Evolutionary conservation across 1,139 yeast species (phyloP).

Genomic region (Geotrichum klebahnii): DNA sequence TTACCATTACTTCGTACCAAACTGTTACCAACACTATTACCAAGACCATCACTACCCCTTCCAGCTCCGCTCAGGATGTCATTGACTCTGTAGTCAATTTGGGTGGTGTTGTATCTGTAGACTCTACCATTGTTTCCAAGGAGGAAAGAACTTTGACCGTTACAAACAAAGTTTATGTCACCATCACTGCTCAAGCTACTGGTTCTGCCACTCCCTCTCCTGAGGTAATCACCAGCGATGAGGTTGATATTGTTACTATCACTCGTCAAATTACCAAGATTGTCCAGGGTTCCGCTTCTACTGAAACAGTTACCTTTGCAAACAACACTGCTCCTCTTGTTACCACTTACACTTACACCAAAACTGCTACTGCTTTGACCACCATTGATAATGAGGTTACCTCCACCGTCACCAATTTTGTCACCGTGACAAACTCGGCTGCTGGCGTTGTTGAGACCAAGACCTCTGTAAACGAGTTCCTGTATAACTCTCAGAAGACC

Average conservation of each 20-base stretch:
- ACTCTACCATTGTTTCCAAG: conserved; percentile 8
- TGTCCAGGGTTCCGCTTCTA: not conserved
- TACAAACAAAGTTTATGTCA: conserved; percentile 9
- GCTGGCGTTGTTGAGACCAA: conserved; percentile 6
- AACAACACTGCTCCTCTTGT: conserved; percentile 5
- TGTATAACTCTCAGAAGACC: conserved; percentile 10
- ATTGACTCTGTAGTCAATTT: conserved; percentile 11
- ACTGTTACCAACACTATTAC: conserved; percentile 13
- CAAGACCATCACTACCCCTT: conserved; percentile 12
- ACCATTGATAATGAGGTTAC: conserved; percentile 6
- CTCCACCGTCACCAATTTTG: conserved; percentile 13
- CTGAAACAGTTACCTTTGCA: conserved; percentile 1
- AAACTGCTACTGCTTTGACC: conserved; percentile 6
- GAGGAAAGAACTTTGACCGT: conserved; percentile 9
- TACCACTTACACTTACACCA: conserved; percentile 3
- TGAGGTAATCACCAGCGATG: conserved; percentile 7
- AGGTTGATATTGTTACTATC: conserved; percentile 15
- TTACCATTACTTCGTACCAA: conserved; percentile 4
- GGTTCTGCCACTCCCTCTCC: conserved; percentile 6
- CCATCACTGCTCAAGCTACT: conserved; percentile 5
- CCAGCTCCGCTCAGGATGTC: conserved; percentile 7
- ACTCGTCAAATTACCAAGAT: conserved; percentile 6
- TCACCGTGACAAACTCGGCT: conserved; percentile 6
- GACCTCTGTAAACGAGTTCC: conserved; percentile 11
- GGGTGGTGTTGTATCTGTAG: conserved; percentile 16